phyloP scores from a whole-genome alignment of 176 grass and related monocot species.

The Bonia amplexicaulis region DNA sequence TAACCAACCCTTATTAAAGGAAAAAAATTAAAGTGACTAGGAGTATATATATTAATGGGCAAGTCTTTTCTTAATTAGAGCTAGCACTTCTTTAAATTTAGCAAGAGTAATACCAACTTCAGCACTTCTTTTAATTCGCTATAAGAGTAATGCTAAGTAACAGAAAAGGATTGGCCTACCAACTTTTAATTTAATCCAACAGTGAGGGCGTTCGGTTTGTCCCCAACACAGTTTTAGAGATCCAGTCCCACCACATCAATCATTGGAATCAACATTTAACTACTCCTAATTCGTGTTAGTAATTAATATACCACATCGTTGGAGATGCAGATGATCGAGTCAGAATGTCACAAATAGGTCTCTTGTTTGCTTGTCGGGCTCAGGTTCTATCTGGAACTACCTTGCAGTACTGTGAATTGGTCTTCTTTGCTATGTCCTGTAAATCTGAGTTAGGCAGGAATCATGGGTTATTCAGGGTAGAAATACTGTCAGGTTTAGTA shows the following conservation, averaged over 20 bases:
- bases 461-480: neutral
- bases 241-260: conserved; percentile 24
- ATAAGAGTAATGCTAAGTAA: neutral
- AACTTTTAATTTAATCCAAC: conserved; percentile 35
- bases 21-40: neutral
- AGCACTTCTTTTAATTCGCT: neutral
- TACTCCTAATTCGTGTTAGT: neutral
- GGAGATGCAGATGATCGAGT: neutral
- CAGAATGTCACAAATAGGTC: neutral
- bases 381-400: neutral
- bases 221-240: conserved; percentile 9
- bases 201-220: conserved; percentile 21
- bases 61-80: neutral
- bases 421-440: neutral
- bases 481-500: neutral
- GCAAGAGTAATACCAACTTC: neutral
- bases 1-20: neutral
- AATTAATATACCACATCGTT: neutral
- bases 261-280: neutral
- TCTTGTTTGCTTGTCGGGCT: conserved; percentile 18
- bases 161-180: conserved; percentile 26
- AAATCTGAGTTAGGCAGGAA: neutral
- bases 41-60: conserved; percentile 11
- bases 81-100: neutral
- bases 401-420: neutral